Base-by-base conservation (phyloP, 805 yeast genomes). In the Ogataea chonburiensis region DNA sequence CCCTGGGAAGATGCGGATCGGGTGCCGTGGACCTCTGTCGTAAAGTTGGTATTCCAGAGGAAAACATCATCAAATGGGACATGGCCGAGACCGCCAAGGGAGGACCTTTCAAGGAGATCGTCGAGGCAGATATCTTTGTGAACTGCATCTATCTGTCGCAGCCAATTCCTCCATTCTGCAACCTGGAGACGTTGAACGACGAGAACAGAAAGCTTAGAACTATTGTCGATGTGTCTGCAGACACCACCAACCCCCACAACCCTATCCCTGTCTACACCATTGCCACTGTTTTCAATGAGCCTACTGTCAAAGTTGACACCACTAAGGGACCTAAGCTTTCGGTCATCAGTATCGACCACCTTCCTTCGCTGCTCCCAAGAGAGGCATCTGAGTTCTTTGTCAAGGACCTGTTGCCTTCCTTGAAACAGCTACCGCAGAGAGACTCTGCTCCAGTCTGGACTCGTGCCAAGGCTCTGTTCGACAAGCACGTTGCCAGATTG, bases 181-280 rank as follows among this genome's bases (percentile, higher is more conserved):
- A 81, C 65, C 64, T 60, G 51, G 84, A 83, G 20, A 62, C 75
- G 41, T 73, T 93, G 60, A 84, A 85, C 66, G 62, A 58, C 40
- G 65, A 69, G 28, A 64, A 69, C 47, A 86, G 98, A 77, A 81
- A 73, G 48, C 75, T 93, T 58, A 78, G 91, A 64, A 86, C 94
- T 12, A 87, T 93, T 43, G 97, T 93, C 35, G 99, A 93, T 63
- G 99, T 93, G 40, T 86, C 96, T 34, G 98, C 98, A 38, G 99
- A 93, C 67, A 93, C 98, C 31, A 93, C 98, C 37, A 93, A 93
- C 65, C 97, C 97, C 43, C 91, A 88, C 71, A 93, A 93, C 69
- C 99, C 99, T 40, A 77, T 93, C 42, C 98, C 99, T 44, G 91
- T 93, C 37, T 94, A 93, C 65, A 70, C 78, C 16, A 71, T 86